These are phyloP conservation scores for Fusarium pilosicola DNA, from an alignment of 2,329 filamentous ascomycete species.

Conservation along the genomic window DNA sequence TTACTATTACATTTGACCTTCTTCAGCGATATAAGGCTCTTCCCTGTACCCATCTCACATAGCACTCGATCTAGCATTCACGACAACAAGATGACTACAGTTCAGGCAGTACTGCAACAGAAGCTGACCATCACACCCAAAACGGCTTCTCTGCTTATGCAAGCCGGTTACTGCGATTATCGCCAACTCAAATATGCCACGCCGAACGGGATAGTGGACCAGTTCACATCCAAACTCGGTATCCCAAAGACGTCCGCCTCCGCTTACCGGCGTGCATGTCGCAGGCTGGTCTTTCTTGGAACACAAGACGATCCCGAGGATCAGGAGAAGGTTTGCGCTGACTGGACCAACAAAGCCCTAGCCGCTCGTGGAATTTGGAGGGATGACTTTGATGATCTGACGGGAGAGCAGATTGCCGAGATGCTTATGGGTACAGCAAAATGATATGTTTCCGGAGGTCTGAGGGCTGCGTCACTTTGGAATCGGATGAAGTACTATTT, in stretches of 20 bases:
- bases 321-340: neutral
- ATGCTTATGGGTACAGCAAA: neutral
- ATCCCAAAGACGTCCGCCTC: neutral
- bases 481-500: rapidly evolving
- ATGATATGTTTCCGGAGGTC: neutral
- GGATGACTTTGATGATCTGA: neutral
- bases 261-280: neutral
- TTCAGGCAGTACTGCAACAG: neutral
- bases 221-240: neutral
- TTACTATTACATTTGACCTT: too few species aligned
- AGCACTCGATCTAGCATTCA: neutral
- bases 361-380: neutral
- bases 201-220: neutral
- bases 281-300: neutral
- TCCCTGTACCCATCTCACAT: rapidly evolving
- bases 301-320: neutral
- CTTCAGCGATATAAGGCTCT: rapidly evolving
- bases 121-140: neutral
- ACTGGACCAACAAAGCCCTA: neutral
- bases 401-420: neutral
- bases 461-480: too few species aligned
- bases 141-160: neutral
- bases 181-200: neutral
- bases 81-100: neutral
- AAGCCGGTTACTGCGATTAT: neutral